A percentile compares a stretch with the other conserved stretches of the same genome.
These are phyloP conservation scores for Rasamsonia emersonii DNA, from an alignment of 2,329 filamentous ascomycete species.

Conservation along the genomic window DNA sequence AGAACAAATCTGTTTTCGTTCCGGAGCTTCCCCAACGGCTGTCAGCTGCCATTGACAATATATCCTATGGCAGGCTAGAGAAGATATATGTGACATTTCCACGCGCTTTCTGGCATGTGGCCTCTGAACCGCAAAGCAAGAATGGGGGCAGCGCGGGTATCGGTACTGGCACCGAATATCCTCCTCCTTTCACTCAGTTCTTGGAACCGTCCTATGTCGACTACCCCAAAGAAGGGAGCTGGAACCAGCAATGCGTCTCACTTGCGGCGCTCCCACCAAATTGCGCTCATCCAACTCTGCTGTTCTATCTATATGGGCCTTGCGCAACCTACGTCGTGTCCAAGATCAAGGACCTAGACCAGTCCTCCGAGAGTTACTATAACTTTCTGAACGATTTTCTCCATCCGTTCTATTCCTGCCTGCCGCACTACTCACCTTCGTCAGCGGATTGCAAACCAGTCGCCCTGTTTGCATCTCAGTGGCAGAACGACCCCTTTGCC, in stretches of 20 bases:
- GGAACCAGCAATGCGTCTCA: conserved; percentile 71
- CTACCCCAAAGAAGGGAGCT: conserved; percentile 52
- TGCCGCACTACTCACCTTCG: conserved; percentile 56
- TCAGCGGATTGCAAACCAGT: conserved; percentile 53
- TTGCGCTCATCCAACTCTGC: conserved; percentile 65
- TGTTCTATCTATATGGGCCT: conserved; percentile 58
- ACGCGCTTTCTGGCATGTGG: conserved; percentile 61
- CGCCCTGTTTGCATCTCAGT: conserved; percentile 61
- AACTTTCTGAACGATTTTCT: conserved; percentile 58
- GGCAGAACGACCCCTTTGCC: conserved; percentile 69
- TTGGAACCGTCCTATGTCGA: conserved; percentile 60
- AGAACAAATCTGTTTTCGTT: conserved; percentile 36
- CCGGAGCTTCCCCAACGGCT: conserved; percentile 37
- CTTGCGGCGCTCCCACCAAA: conserved; percentile 55
- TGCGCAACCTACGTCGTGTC: conserved; percentile 33
- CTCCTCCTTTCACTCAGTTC: conserved; percentile 67
- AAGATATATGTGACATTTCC: conserved; percentile 60
- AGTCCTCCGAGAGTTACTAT: conserved; percentile 41
- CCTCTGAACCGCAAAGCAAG: conserved; percentile 17
- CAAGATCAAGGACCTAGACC: conserved; percentile 19
- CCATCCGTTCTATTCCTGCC: conserved; percentile 64
- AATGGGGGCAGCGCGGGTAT: conserved; percentile 7
- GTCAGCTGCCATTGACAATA: conserved; percentile 37
- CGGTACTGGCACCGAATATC: conserved; percentile 16
- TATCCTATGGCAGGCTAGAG: conserved; percentile 40